Conservation (phyloP, 352 stramenopile genomes). For the Phytophthora cajani region DNA sequence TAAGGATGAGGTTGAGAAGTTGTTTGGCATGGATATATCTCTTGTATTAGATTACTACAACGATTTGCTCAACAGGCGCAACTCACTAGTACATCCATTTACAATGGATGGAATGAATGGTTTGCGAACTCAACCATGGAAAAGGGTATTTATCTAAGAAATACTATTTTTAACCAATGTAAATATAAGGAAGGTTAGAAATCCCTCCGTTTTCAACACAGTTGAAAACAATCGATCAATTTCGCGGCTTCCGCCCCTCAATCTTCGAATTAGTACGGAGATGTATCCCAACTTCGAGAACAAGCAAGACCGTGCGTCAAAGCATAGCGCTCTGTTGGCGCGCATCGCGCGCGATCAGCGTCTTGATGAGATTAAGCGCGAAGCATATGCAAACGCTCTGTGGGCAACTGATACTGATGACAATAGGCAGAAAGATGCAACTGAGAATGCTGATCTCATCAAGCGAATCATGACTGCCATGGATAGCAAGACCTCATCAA, state of each 20-base stretch:
- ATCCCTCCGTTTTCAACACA: too few species aligned
- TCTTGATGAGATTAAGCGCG: neutral
- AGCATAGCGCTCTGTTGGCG: neutral
- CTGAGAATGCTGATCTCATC: neutral
- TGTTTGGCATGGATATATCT: neutral
- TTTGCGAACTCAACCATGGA: neutral
- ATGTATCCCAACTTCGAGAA: neutral
- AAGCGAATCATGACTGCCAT: neutral
- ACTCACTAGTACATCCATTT: neutral
- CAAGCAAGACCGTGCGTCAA: neutral
- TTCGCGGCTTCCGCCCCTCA: too few species aligned
- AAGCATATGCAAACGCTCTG: neutral
- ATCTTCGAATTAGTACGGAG: too few species aligned
- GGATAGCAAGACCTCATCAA: neutral
- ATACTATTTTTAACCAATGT: neutral
- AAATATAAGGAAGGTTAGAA: too few species aligned
- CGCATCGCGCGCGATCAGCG: neutral
- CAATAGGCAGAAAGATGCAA: neutral
- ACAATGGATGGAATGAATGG: neutral
- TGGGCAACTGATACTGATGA: neutral
- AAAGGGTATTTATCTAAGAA: neutral
- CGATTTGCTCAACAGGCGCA: neutral
- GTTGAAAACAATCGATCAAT: too few species aligned
- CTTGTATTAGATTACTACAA: neutral
- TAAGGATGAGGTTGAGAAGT: neutral